Evolutionary conservation across 805 yeast genomes (phyloP), one percentile per base, ranked within the genome.

Genomic region (Candida jianshihensis): DNA sequence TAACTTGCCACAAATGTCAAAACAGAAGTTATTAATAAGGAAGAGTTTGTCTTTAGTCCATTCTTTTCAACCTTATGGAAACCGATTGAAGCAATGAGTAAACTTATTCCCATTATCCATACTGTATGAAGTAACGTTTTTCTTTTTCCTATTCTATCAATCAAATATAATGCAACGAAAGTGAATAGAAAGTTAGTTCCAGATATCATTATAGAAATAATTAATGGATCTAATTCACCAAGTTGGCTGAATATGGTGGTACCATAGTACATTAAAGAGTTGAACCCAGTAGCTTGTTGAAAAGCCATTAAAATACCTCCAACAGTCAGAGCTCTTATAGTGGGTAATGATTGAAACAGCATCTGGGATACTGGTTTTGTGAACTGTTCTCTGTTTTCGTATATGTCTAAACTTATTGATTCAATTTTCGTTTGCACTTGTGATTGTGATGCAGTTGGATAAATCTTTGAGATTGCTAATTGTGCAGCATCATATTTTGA

Each of bases 221-320:
- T 52, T 48, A 76, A 62, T n/a, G 81, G 77, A 49, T 75, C 71
- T 9, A 60, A 48, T 44, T 71, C 58, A 4, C 78, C 75, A 16
- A 73, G 65, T 16, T 69, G 64, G 36, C 66, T 53, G 61, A 77
- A 75, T 31, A 77, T 67, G 12, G 78, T 64, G 9, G 81, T 71
- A 6, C 78, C 73, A 48, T 75, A 77, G 55, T 75, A 76, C 70
- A 76, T 73, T 49, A 77, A 74, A 28, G 78, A 75, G 57, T 75
- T 75, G 51, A 74, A 70, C 37, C 82, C 82, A n/a, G 75, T 66
- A 34, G 69, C 61, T 54, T 76, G 82, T 50, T 77, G 82, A 43
- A 73, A 66, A 42, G 73, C 63, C 66, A 75, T 62, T 30, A 77
- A 54, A 15, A 70, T 70, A 44, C 74, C 68, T 4, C 78, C 65